phyloP scores from a whole-genome alignment of 2,329 filamentous ascomycete species.

The Colletotrichum sp. region DNA sequence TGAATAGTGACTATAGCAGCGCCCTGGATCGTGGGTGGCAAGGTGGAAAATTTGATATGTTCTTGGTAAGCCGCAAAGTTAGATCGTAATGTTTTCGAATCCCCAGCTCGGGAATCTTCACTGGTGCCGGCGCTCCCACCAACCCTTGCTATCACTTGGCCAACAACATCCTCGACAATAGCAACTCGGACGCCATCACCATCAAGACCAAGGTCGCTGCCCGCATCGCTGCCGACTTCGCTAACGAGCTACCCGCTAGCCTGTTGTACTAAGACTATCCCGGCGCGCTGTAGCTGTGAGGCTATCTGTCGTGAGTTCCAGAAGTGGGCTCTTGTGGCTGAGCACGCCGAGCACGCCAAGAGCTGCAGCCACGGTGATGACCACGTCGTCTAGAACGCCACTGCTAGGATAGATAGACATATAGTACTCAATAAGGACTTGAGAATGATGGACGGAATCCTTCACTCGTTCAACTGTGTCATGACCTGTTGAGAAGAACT shows the following conservation, averaged over 20 bases:
- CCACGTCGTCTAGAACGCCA: neutral
- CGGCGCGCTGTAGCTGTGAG: constrained; percentile 13
- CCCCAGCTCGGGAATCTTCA: no score
- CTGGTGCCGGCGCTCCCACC: constrained; percentile 33
- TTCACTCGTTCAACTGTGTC: no score
- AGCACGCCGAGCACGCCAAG: constrained; percentile 17
- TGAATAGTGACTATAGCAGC: neutral
- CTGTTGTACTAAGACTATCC: constrained; percentile 32
- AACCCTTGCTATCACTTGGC: constrained; percentile 44
- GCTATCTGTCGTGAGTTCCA: constrained; percentile 21
- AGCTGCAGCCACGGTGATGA: constrained; percentile 16
- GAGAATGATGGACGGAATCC: no score
- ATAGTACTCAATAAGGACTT: no score
- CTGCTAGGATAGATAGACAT: no score
- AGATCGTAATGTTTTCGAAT: neutral
- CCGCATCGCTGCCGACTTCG: constrained; percentile 45
- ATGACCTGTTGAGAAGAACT: no score
- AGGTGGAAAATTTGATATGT: neutral
- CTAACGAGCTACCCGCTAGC: constrained; percentile 34
- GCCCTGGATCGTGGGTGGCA: neutral
- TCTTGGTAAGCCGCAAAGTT: neutral
- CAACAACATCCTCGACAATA: constrained; percentile 43
- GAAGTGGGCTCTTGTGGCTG: constrained; percentile 20
- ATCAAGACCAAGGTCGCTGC: constrained; percentile 51
- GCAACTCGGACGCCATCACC: constrained; percentile 42